Conservation (phyloP, 768 basidiomycete species). For the Termitomyces sp. region DNA sequence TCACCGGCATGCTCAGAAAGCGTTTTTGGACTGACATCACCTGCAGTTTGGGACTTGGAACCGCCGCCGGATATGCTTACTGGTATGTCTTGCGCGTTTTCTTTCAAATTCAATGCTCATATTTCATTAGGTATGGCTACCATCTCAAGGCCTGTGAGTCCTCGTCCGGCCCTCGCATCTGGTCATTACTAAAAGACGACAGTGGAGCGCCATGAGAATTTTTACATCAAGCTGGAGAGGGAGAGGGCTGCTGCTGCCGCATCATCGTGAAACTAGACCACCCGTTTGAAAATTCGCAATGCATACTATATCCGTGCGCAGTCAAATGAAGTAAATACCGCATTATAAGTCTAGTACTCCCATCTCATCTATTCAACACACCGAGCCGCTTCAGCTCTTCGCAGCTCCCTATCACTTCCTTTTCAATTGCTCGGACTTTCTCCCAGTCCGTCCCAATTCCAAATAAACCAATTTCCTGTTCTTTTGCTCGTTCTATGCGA, state of each 20-base stretch:
- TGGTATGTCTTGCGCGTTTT: slow-evolving; percentile 52
- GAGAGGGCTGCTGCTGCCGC: slow-evolving; percentile 35
- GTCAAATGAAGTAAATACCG: slow-evolving; percentile 17
- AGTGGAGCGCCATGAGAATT: slow-evolving; percentile 84
- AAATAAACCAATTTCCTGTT: slow-evolving; percentile 80
- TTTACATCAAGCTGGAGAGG: slow-evolving; percentile 80
- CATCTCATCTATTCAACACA: slow-evolving; percentile 33
- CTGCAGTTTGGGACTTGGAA: slow-evolving; percentile 70
- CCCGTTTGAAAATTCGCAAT: slow-evolving; percentile 4
- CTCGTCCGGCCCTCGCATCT: not conserved
- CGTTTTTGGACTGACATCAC: slow-evolving; percentile 83
- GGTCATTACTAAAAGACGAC: slow-evolving; percentile 5
- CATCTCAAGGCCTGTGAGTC: slow-evolving; percentile 74
- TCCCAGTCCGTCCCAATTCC: slow-evolving; percentile 93
- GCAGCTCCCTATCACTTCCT: slow-evolving; percentile 69
- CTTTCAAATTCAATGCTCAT: slow-evolving; percentile 8
- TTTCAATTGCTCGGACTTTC: slow-evolving; percentile 69
- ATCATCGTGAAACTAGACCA: not conserved
- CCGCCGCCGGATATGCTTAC: slow-evolving; percentile 70
- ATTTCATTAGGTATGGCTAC: slow-evolving; percentile 65
- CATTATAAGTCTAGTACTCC: slow-evolving; percentile 8
- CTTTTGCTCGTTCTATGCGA: slow-evolving; percentile 61
- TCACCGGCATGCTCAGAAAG: slow-evolving; percentile 92
- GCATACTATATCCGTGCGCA: slow-evolving; percentile 11
- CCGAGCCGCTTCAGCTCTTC: slow-evolving; percentile 68